Evolutionary conservation across 345 rosid species (phyloP), one percentile per base, ranked within the genome.

Genomic region (Euclidium syriacum): DNA sequence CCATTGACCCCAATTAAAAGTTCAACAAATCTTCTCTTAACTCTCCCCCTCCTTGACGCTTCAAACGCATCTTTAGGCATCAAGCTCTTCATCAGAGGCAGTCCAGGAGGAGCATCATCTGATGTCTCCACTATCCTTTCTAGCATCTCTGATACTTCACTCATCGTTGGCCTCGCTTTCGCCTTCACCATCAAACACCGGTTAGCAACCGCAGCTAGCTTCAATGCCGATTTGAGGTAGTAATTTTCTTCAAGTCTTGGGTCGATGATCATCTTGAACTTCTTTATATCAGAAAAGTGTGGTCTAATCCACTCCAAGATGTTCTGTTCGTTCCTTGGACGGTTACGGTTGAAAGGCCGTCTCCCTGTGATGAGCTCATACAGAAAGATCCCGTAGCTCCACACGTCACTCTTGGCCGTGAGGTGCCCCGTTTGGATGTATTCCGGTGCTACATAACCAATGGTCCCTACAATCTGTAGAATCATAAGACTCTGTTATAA

Each of bases 361-460:
- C 97, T 84, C 5, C 95, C 98, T 0, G 99, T 94, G 36, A 89
- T 87, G 61, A 94, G 99, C 52, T 94, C 96, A 3, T 87, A 94
- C 0, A 87, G 81, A 69, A 89, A 94, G 43, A 94, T 79, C 52
- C 99, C 97, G 5, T 83, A 94, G 74, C 95, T 78, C 97, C 96
- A 94, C 12, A 89, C 91, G 39, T 89, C 97, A 57, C 84, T 89
- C 51, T 85, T 94, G 14, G 81, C 55, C 3, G 99, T 87, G 35
- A 94, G 90, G 32, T 79, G 95, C 23, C 99, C 96, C 0, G 97
- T 94, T 65, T 80, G 91, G 34, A 89, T 73, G 72, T 89, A 89
- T 60, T 89, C 99, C 0, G 97, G 97, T 1, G 97, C 99, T 63
- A 96, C 96, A 65, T 94, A 94, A 47, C 99, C 99, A 12, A 89